Evolutionary conservation across 805 yeast genomes (phyloP).

Genomic region (Maudiozyma pseudohumilis): DNA sequence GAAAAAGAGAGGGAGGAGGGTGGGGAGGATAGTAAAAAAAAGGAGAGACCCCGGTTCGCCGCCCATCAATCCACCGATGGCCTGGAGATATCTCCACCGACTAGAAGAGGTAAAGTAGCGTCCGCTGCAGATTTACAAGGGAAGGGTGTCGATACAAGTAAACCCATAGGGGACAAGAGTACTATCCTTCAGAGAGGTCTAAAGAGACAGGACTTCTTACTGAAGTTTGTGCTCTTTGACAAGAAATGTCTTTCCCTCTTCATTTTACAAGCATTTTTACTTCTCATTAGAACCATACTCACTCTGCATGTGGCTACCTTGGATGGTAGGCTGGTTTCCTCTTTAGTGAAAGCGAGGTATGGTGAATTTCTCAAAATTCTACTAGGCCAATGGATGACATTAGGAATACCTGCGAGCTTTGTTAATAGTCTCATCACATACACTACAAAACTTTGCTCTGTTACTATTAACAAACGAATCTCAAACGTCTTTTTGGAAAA

Average conservation of each 20-base stretch:
- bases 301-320: constrained; percentile 76
- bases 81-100: too few relatives aligned
- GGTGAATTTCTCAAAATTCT: constrained; percentile 52
- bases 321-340: constrained; percentile 79
- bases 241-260: constrained; percentile 29
- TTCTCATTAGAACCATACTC: constrained; percentile 59
- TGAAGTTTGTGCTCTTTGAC: constrained; percentile 19
- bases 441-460: constrained; percentile 48
- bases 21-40: constrained; percentile 3
- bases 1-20: constrained; percentile 3
- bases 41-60: too few relatives aligned
- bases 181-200: too few relatives aligned
- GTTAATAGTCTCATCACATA: constrained; percentile 62
- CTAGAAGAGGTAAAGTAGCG: too few relatives aligned
- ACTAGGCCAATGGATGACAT: constrained; percentile 60
- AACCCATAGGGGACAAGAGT: too few relatives aligned
- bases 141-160: too few relatives aligned
- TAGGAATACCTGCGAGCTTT: constrained; percentile 80
- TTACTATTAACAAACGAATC: constrained; percentile 51
- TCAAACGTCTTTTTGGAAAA: constrained; percentile 55
- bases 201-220: constrained; percentile 14
- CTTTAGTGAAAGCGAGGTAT: constrained; percentile 63
- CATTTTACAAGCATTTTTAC: constrained; percentile 44
- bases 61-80: too few relatives aligned
- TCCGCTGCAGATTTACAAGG: too few relatives aligned